Conservation (phyloP, 2,329 filamentous ascomycete genomes). For the Neocatenulostroma microsporum region DNA sequence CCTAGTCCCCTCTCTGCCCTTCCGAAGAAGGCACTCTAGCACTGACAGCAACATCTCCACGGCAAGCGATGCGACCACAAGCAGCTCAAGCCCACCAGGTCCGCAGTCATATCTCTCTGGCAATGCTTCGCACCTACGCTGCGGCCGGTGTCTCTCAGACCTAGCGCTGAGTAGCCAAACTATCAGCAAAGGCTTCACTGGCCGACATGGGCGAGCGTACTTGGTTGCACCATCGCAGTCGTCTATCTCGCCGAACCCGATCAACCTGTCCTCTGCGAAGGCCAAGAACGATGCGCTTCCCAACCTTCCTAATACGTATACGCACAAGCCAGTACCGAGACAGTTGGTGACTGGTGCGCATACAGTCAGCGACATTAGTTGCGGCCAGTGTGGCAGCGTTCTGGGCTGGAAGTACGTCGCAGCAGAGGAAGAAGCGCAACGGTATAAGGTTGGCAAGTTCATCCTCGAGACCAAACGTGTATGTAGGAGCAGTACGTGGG, state of each 20-base stretch:
- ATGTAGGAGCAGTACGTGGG: slow-evolving; percentile 46
- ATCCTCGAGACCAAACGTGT: slow-evolving; percentile 56
- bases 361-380: slow-evolving; percentile 54
- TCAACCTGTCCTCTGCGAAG: slow-evolving; percentile 15
- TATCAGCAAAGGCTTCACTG: slow-evolving; percentile 58
- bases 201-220: slow-evolving; percentile 57
- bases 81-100: slow-evolving; percentile 8
- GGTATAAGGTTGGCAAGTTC: slow-evolving; percentile 60
- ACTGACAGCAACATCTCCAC: slow-evolving; percentile 32
- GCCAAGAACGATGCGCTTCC: slow-evolving; percentile 23
- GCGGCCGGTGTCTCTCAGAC: slow-evolving; percentile 52
- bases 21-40: slow-evolving; percentile 39
- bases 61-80: slow-evolving; percentile 19
- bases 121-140: slow-evolving; percentile 50
- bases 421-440: slow-evolving; percentile 53
- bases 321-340: slow-evolving; percentile 49
- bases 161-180: slow-evolving; percentile 53
- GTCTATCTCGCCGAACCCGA: slow-evolving; percentile 13
- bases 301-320: slow-evolving; percentile 52
- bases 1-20: slow-evolving; percentile 42
- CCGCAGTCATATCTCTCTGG: slow-evolving; percentile 34
- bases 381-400: slow-evolving; percentile 48
- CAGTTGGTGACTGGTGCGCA: slow-evolving; percentile 57
- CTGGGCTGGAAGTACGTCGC: slow-evolving; percentile 60
- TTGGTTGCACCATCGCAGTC: slow-evolving; percentile 45